Evolutionary conservation across 257 asterid species (phyloP), one percentile per base, ranked within the genome.

Genomic region (Echium plantagineum): DNA sequence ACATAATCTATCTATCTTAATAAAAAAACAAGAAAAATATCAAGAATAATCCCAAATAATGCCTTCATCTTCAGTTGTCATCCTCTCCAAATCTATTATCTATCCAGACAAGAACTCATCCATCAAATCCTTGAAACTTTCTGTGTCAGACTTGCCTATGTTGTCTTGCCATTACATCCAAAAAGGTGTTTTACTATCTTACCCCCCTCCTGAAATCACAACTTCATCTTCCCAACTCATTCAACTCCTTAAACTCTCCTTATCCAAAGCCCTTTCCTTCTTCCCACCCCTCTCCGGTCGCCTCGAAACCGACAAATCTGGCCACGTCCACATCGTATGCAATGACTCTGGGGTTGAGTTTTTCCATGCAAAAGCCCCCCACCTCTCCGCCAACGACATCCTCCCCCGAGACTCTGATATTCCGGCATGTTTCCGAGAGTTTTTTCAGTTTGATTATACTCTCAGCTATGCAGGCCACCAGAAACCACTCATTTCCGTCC

Each of bases 101-200:
- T 77, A 77, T 55, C 93, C 96, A 13, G 81, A 82, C 1, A 71
- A 72, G 58, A 70, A 71, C 35, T 77, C 89, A 60, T 22, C 71
- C 70, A 22, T 73, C 12, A 65, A 53, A 3, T 69, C 95, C 64
- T 77, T 91, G 8, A 81, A 76, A 48, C 98, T 91, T 81, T 91
- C 98, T 47, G 96, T 88, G 0, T 91, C 98, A 48, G 98, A 91
- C 66, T 93, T 91, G 28, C 94, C 98, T 21, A 91, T 91, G 98
- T 89, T 91, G 57, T 91, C 98, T 2, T 85, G 95, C 15, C 98
- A 91, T 5, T 91, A 91, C 77, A 91, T 91, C 28, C 98, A 91
- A 52, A 91, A 91, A 60, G 98, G 98, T 1, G 93, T 85, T 13
- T 77, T 91, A 10, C 78, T 91, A 3, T 82, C 95, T 0, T 60